Evolutionary conservation across 139 green algal species (phyloP).

Genomic region (Coelastrella sp.): DNA sequence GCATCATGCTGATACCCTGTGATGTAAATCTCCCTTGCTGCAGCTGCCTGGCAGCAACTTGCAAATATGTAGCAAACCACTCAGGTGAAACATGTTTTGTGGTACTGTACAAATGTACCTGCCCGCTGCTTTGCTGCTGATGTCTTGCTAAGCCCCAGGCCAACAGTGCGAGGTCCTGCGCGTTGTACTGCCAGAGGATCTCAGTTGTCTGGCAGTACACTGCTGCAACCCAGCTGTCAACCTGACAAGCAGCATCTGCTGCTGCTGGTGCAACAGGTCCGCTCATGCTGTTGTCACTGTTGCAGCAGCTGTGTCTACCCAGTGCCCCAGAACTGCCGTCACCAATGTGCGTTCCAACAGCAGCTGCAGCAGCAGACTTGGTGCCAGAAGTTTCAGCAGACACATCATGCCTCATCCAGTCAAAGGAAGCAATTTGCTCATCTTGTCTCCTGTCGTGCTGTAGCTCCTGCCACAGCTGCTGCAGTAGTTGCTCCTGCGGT

Average conservation of each 20-base stretch:
- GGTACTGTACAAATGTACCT: no score
- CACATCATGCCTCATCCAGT: no score
- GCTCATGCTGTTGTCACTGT: not conserved
- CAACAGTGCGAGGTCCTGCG: constrained; percentile 17
- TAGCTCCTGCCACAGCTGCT: constrained; percentile 5
- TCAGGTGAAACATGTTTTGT: no score
- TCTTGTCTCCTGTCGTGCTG: not conserved
- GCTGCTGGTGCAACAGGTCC: not conserved
- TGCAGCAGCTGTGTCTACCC: no score
- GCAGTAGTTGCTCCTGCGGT: constrained; percentile 5
- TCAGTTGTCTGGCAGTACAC: not conserved
- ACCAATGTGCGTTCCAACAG: not conserved
- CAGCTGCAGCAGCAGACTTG: not conserved
- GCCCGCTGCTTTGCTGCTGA: constrained; percentile 18
- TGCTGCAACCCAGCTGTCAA: not conserved
- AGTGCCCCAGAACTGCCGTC: no score
- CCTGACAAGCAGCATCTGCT: not conserved
- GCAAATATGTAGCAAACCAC: constrained; percentile 4
- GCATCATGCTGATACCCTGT: constrained; percentile 5
- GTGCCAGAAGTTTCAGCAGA: not conserved
- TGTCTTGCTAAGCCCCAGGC: constrained; percentile 4
- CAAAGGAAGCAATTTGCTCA: no score
- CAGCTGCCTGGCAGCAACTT: not conserved
- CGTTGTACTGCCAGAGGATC: not conserved
- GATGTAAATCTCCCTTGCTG: not conserved